Evolutionary conservation across 2,329 filamentous ascomycete species (phyloP).

Genomic region (Colletotrichum costaricense): DNA sequence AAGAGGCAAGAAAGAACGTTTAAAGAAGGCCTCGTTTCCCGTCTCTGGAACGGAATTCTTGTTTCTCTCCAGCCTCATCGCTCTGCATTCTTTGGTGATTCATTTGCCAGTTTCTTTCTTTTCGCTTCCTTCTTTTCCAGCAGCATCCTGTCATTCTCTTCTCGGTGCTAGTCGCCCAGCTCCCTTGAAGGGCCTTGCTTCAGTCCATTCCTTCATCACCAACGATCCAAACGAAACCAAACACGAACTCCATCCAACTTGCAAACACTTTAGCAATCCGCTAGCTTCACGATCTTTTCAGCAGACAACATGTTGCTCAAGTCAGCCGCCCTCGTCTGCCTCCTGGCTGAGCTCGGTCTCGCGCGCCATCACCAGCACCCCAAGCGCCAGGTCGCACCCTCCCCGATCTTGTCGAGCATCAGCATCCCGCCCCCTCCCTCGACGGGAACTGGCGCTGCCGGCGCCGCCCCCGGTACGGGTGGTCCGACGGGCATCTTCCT

Average conservation of each 20-base stretch:
- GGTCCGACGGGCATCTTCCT: slow-evolving; percentile 28
- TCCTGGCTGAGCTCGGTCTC: slow-evolving; percentile 32
- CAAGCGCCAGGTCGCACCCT: slow-evolving; percentile 14
- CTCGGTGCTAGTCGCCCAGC: slow-evolving; percentile 34
- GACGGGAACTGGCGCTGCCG: slow-evolving; percentile 20
- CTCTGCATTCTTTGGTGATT: slow-evolving; percentile 28
- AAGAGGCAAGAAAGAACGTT: not conserved
- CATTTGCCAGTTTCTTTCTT: slow-evolving; percentile 20
- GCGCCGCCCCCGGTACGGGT: not conserved
- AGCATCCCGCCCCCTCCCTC: slow-evolving; percentile 15
- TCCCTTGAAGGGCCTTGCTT: slow-evolving; percentile 34
- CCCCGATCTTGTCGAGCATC: slow-evolving; percentile 29
- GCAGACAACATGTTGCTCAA: slow-evolving; percentile 30
- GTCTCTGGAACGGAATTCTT: not conserved
- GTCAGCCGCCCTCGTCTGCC: slow-evolving; percentile 17
- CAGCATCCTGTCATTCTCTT: slow-evolving; percentile 33
- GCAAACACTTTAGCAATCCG: slow-evolving; percentile 10
- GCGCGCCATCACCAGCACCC: slow-evolving; percentile 15
- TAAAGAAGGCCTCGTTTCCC: slow-evolving; percentile 30
- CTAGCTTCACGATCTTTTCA: slow-evolving; percentile 15
- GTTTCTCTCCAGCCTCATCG: slow-evolving; percentile 24
- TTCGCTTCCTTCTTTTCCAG: slow-evolving; percentile 21
- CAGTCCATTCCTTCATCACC: slow-evolving; percentile 25
- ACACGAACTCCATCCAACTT: slow-evolving; percentile 5
- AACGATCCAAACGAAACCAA: slow-evolving; percentile 8